phyloP scores from a whole-genome alignment of 148 eudicot genomes.

The Dianthus caryophyllus region DNA sequence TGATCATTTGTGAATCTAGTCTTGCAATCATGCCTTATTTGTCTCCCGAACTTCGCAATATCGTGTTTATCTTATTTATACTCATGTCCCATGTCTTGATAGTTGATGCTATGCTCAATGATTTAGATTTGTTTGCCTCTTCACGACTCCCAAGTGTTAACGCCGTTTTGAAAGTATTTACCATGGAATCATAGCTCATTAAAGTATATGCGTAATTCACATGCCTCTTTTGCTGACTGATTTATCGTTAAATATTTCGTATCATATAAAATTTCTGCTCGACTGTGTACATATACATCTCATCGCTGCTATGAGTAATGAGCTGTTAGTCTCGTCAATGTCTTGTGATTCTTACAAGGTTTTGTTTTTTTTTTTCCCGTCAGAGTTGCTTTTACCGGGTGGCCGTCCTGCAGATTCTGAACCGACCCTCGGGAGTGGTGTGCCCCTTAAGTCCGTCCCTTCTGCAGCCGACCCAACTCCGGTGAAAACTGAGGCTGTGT shows the following conservation, averaged over 20 bases:
- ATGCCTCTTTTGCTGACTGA: no score
- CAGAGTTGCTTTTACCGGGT: slow-evolving; percentile 49
- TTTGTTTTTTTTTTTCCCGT: slow-evolving; percentile 15
- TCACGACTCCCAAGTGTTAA: background rate
- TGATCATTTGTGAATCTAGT: background rate
- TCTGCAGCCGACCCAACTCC: slow-evolving; percentile 29
- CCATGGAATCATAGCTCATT: no score
- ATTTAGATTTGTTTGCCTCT: background rate
- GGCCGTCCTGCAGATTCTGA: slow-evolving; percentile 42
- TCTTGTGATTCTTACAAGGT: slow-evolving; percentile 3
- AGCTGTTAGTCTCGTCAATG: no score
- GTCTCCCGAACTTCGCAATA: background rate
- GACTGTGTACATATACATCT: background rate
- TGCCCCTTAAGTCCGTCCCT: slow-evolving; percentile 29
- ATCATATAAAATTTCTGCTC: background rate
- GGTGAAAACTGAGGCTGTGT: slow-evolving; percentile 17
- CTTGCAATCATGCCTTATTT: background rate
- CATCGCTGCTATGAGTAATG: background rate
- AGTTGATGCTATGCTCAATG: background rate
- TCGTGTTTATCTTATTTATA: slow-evolving; percentile 1
- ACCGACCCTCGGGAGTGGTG: slow-evolving; percentile 5
- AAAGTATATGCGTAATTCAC: no score
- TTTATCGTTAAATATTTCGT: no score
- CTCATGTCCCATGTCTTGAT: background rate
- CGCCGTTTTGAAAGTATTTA: no score